Evolutionary conservation across 257 asterid genomes (phyloP).

Genomic region (Solanum piurae): DNA sequence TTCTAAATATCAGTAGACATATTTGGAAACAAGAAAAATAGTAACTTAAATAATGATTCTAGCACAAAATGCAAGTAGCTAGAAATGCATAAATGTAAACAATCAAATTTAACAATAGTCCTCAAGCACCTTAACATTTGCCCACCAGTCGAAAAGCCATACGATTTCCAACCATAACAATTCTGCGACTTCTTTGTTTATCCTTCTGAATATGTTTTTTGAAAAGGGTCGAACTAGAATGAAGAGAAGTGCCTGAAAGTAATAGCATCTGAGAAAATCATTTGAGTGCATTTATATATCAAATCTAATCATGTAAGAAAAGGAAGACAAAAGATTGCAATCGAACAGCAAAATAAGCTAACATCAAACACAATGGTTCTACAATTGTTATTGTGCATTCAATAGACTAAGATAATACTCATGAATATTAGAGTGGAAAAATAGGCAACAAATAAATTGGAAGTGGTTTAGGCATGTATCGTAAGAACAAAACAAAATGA

Average conservation of each 20-base stretch:
- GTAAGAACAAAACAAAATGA: not conserved
- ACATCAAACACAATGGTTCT: not conserved
- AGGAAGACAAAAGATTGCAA: not conserved
- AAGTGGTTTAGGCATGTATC: not conserved
- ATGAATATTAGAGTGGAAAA: not conserved
- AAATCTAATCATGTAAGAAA: not conserved
- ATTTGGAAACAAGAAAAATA: not conserved
- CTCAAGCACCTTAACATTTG: slow-evolving; percentile 57
- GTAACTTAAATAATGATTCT: not conserved
- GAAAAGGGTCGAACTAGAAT: slow-evolving; percentile 62
- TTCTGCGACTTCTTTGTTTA: slow-evolving; percentile 55
- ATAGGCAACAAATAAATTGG: not conserved
- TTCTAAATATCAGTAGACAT: not conserved
- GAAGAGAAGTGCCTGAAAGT: slow-evolving; percentile 45
- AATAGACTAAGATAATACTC: not conserved
- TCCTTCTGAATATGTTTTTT: slow-evolving; percentile 44
- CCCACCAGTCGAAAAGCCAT: slow-evolving; percentile 99
- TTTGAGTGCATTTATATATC: not conserved
- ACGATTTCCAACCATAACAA: slow-evolving; percentile 64
- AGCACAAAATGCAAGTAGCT: not conserved
- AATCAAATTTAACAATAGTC: not conserved
- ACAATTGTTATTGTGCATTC: not conserved
- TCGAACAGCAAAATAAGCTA: not conserved
- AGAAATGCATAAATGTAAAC: not conserved
- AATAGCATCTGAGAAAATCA: not conserved